phyloP scores from a whole-genome alignment of 228 moss, liverwort and hornwort genomes.

The Sphagnum fallax region DNA sequence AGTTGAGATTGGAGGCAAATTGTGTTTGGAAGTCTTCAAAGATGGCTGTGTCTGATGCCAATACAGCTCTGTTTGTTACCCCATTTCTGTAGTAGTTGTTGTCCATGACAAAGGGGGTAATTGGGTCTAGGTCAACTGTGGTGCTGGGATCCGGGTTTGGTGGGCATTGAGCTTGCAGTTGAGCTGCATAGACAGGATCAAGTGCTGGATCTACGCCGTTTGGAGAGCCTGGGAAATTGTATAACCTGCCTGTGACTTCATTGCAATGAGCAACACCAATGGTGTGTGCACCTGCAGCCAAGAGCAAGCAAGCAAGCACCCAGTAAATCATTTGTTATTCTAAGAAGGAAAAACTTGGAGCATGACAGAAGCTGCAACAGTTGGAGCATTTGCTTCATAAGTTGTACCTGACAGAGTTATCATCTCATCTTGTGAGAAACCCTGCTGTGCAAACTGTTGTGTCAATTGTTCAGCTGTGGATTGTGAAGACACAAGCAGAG shows the following conservation, averaged over 20 bases:
- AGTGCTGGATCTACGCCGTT: slow-evolving; percentile 60
- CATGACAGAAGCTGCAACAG: background rate
- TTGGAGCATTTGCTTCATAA: background rate
- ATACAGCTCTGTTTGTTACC: slow-evolving; percentile 30
- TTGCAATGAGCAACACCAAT: slow-evolving; percentile 68
- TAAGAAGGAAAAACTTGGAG: background rate
- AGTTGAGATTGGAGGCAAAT: slow-evolving; percentile 38
- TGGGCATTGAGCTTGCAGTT: slow-evolving; percentile 42
- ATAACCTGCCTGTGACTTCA: slow-evolving; percentile 45
- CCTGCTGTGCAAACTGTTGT: slow-evolving; percentile 28
- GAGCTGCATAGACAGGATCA: slow-evolving; percentile 31
- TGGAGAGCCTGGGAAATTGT: slow-evolving; percentile 43
- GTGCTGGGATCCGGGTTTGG: slow-evolving; percentile 36
- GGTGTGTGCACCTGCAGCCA: slow-evolving; percentile 65
- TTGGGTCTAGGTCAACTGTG: slow-evolving; percentile 39
- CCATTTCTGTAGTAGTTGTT: slow-evolving; percentile 61
- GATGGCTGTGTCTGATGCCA: slow-evolving; percentile 58
- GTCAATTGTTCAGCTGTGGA: slow-evolving; percentile 37
- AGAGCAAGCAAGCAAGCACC: background rate
- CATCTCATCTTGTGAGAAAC: slow-evolving; percentile 55
- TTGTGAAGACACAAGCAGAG: slow-evolving; percentile 26
- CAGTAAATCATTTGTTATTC: background rate
- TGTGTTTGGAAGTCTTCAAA: slow-evolving; percentile 37
- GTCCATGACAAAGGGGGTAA: slow-evolving; percentile 38
- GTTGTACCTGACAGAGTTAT: slow-evolving; percentile 48